phyloP scores from a whole-genome alignment of 805 yeast species.

The Candida glaebosa region DNA sequence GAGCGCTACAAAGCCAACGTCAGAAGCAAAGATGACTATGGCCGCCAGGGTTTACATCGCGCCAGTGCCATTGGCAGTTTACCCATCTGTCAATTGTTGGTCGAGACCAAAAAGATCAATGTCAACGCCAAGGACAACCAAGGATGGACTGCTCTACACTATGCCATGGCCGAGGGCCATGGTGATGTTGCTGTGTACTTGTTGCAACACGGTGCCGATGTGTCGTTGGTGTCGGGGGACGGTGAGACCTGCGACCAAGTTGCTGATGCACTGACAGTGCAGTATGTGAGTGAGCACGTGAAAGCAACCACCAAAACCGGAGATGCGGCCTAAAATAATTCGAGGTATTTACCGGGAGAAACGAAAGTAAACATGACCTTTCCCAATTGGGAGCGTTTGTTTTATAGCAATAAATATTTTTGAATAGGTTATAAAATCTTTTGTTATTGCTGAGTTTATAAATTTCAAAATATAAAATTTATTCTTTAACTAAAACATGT shows the following conservation, averaged over 20 bases:
- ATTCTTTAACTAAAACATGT: conserved; percentile 29
- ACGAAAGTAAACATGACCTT: conserved; percentile 17
- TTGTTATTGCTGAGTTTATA: conserved; percentile 3
- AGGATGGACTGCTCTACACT: conserved; percentile 88
- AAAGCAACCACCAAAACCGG: background rate
- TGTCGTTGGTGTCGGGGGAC: conserved; percentile 41
- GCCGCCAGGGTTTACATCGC: conserved; percentile 69
- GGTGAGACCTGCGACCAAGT: conserved; percentile 44
- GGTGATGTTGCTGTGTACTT: conserved; percentile 68
- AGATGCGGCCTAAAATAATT: background rate
- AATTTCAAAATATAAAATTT: conserved; percentile 1
- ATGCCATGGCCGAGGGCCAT: conserved; percentile 87
- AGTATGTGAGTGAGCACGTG: conserved; percentile 13
- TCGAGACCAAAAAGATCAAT: conserved; percentile 53
- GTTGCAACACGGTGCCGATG: conserved; percentile 67
- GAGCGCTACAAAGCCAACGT: conserved; percentile 55
- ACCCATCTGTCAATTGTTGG: conserved; percentile 52
- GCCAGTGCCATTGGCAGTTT: conserved; percentile 77
- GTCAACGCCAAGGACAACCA: conserved; percentile 63
- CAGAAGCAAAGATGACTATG: conserved; percentile 62
- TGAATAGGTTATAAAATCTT: conserved; percentile 8
- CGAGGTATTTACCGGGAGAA: background rate
- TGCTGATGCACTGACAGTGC: conserved; percentile 9
- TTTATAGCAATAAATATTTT: conserved; percentile 1
- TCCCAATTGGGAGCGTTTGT: conserved; percentile 12